A percentile compares a stretch with the other conserved stretches of the same genome.
Evolutionary conservation across 2,329 filamentous ascomycete genomes (phyloP).

Genomic region (Zalaria sp.): DNA sequence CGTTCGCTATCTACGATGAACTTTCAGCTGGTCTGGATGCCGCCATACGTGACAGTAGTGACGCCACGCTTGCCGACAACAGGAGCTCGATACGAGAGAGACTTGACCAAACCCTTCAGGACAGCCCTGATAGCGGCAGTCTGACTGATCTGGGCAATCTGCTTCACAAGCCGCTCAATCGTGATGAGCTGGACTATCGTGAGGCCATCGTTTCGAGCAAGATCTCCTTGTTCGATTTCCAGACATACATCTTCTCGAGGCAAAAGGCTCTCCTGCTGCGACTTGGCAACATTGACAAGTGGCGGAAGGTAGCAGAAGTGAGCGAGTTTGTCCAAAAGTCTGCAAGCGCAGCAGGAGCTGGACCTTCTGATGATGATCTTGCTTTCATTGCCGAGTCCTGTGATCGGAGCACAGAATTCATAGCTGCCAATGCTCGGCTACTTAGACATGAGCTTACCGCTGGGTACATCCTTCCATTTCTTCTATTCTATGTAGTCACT

Average conservation of each 20-base stretch:
- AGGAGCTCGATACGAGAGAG: constrained; percentile 3
- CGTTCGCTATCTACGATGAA: constrained; percentile 87
- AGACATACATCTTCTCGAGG: constrained; percentile 82
- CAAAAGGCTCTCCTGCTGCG: constrained; percentile 73
- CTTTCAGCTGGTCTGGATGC: constrained; percentile 75
- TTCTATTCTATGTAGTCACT: neutral
- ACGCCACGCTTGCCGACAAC: constrained; percentile 23
- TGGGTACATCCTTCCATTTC: constrained; percentile 32
- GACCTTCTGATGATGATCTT: constrained; percentile 47
- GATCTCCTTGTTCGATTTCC: constrained; percentile 91
- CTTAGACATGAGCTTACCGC: constrained; percentile 64
- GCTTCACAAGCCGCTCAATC: constrained; percentile 22
- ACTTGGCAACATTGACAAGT: constrained; percentile 51
- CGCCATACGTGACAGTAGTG: constrained; percentile 60
- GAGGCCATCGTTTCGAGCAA: constrained; percentile 88
- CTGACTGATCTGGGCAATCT: constrained; percentile 5
- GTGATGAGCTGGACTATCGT: constrained; percentile 60
- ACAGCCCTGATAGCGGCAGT: neutral
- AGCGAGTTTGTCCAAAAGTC: constrained; percentile 5
- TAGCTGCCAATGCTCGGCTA: constrained; percentile 64
- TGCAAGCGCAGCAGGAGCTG: too few species aligned
- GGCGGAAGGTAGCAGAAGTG: constrained; percentile 23
- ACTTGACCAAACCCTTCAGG: neutral
- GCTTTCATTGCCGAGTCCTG: constrained; percentile 76
- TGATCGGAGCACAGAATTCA: constrained; percentile 67